These are phyloP conservation scores for Cynanchum wilfordii DNA, from an alignment of 257 asterid genomes.

Conservation along the genomic window DNA sequence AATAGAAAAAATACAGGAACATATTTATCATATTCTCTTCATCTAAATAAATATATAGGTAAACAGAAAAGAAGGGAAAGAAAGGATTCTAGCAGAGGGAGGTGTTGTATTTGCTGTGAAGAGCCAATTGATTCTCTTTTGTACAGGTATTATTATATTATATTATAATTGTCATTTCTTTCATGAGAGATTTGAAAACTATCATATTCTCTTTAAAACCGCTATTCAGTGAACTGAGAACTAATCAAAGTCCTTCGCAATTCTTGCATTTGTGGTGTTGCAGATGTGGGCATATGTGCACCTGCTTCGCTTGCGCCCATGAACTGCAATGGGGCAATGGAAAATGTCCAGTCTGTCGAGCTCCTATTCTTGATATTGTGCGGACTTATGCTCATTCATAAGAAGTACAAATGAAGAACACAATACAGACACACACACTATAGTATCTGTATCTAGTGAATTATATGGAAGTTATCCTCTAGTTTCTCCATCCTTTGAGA, in stretches of 20 bases:
- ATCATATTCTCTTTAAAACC: neutral
- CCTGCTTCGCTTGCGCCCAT: constrained; percentile 74
- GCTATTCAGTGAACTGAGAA: neutral
- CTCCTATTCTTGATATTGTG: constrained; percentile 68
- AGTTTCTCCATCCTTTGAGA: neutral
- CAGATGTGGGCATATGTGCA: constrained; percentile 97
- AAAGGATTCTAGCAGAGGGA: constrained; percentile 32
- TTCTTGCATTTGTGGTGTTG: constrained; percentile 2
- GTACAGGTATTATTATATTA: constrained; percentile 81
- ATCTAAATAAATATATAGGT: constrained; percentile 29
- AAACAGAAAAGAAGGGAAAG: constrained; percentile 30
- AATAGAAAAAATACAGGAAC: too few relatives aligned
- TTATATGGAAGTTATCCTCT: neutral
- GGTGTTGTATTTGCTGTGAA: constrained; percentile 61
- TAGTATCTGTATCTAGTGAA: too few relatives aligned
- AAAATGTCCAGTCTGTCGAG: constrained; percentile 72
- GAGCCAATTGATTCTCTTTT: constrained; percentile 63
- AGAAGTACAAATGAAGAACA: constrained; percentile 11
- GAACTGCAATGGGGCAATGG: constrained; percentile 64
- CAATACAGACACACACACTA: too few relatives aligned
- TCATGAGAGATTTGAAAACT: too few relatives aligned
- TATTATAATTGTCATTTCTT: neutral
- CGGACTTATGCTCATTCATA: constrained; percentile 39
- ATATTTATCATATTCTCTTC: neutral
- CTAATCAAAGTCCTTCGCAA: neutral